These are phyloP conservation scores for Nicotiana tabacum DNA, from an alignment of 257 asterid species.

Conservation along the genomic window DNA sequence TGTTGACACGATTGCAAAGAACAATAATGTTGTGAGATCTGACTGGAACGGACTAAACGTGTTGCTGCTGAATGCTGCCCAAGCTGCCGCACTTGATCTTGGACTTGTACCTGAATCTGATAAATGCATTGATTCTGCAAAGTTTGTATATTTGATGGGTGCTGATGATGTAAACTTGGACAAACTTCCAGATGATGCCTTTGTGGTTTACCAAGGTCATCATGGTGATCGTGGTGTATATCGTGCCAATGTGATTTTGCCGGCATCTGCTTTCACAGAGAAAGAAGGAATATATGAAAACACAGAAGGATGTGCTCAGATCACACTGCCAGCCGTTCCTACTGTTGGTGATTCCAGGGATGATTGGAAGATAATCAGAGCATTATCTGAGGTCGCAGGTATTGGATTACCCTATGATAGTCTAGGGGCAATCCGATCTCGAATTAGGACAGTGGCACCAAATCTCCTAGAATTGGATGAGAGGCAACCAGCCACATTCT, in stretches of 20 bases:
- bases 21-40: conserved; percentile 59
- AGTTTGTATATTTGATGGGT: conserved; percentile 88
- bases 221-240: conserved; percentile 87
- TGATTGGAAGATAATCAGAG: conserved; percentile 91
- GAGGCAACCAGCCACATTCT: conserved; percentile 71
- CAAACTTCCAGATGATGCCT: conserved; percentile 73
- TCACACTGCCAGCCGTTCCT: conserved; percentile 87
- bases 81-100: conserved; percentile 97
- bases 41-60: conserved; percentile 89
- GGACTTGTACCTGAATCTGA: conserved; percentile 88
- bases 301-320: conserved; percentile 91
- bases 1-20: conserved; percentile 63
- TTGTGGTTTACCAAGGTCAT: conserved; percentile 98
- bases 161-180: conserved; percentile 85
- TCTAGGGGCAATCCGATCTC: conserved; percentile 52
- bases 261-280: conserved; percentile 88
- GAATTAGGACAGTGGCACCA: conserved; percentile 80
- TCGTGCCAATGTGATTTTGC: conserved; percentile 91
- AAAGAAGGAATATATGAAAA: conserved; percentile 90
- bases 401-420: conserved; percentile 54
- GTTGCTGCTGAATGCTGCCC: conserved; percentile 80
- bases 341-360: conserved; percentile 96
- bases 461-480: conserved; percentile 74
- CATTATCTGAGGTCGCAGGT: conserved; percentile 81
- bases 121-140: conserved; percentile 64